Conservation (phyloP, 2,329 filamentous ascomycete genomes). For the Nemania bipapillata region DNA sequence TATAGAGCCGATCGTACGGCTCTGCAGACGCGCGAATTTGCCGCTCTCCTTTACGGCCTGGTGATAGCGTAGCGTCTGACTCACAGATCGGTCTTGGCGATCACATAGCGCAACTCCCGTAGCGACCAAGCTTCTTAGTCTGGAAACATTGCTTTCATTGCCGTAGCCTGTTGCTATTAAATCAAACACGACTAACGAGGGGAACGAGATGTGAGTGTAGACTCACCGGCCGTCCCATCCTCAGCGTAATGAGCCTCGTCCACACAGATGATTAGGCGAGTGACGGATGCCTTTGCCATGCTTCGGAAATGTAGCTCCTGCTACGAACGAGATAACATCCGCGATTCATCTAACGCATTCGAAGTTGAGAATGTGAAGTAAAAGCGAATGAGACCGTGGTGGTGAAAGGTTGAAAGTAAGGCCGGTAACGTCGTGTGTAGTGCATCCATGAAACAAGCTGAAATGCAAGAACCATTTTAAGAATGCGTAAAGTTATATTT, state of each 20-base stretch:
- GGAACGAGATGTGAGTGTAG: not conserved
- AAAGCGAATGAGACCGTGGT: too few relatives aligned
- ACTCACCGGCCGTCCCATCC: constrained; percentile 31
- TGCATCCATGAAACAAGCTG: too few relatives aligned
- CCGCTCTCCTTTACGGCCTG: constrained; percentile 19
- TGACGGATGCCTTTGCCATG: constrained; percentile 16
- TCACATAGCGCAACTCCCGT: constrained; percentile 13
- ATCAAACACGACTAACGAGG: too few relatives aligned
- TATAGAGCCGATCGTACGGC: constrained; percentile 14
- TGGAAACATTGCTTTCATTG: constrained; percentile 29
- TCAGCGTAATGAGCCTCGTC: constrained; percentile 29
- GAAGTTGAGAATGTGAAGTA: too few relatives aligned
- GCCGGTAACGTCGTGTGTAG: too few relatives aligned
- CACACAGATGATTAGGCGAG: constrained; percentile 28
- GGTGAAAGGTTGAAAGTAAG: too few relatives aligned
- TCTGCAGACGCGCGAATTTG: constrained; percentile 8
- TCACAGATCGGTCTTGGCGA: constrained; percentile 9
- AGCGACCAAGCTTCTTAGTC: constrained; percentile 15
- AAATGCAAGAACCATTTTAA: too few relatives aligned
- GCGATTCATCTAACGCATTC: too few relatives aligned
- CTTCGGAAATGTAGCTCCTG: too few relatives aligned
- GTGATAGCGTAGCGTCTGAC: constrained; percentile 23
- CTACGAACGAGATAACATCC: not conserved
- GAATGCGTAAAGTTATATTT: too few relatives aligned
- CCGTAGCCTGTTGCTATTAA: constrained; percentile 24